Evolutionary conservation across 495 filamentous ascomycete species (phyloP), one percentile per base, ranked within the genome.

Genomic region (Penicillium cataractarum): DNA sequence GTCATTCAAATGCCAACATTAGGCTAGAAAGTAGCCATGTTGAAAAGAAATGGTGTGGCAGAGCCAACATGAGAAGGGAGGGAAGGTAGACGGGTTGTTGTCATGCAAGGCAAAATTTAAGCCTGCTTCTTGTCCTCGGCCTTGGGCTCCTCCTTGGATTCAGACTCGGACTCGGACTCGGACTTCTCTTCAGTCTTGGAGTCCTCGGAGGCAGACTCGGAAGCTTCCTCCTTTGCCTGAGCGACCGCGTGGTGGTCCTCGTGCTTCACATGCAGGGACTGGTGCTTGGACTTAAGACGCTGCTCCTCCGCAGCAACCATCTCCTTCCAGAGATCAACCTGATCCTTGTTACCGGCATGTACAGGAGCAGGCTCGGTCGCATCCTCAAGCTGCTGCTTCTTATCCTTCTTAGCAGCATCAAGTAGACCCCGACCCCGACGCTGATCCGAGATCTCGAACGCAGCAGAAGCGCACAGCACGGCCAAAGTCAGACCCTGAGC

Each of bases 401-500:
- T 82, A 88, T 86, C 84, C 86, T 92, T 70, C 87, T 84, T 68
- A 29, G 68, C 58, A 19, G 73, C 37, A 40, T 77, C 70, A 5
- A 78, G 37, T 2, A 78, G 57, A 27, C 93, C 93, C 71, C 85
- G 85, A 19, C 90, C 92, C 65, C 82, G 84, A 63, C 82, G 84
- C 58, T 90, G 89, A 74, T 99, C 95, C 6, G 84, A 84, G 31
- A 93, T 89, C 87, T 99, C 95, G 71, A 98, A 90, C 19, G 86
- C 92, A 40, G 96, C 94, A 60, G 87, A 90, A 32, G 91, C 92
- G 68, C 97, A 80, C 61, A 99, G 78, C 55, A 98, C 92, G 70
- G 90, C 91, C 19, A 99, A 78, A 52, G 95, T 97, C 68, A 97
- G 78, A 17, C 92, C 93, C 80, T 99, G 95, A n/a, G 95, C 95